Base-by-base conservation (phyloP, 805 yeast genomes). In the Saccharomyces eubayanus region DNA sequence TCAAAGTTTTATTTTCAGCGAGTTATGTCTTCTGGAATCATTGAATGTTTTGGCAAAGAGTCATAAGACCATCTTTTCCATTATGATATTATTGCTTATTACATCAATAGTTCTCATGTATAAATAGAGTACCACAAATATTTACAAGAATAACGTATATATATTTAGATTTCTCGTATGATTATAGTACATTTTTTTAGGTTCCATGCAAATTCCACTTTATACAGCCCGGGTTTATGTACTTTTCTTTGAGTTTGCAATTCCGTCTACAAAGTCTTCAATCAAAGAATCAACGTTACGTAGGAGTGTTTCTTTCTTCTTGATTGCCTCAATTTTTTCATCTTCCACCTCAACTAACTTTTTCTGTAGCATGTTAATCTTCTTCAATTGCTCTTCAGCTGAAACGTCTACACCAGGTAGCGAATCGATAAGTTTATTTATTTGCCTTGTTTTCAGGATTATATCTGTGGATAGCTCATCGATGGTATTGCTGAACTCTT, bases 391-490 rank as follows among this genome's bases (percentile, higher is more conserved):
- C 52, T 81, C 84, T 47, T 77, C 80, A 27, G 87, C 86, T 1
- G 91, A 81, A 0, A 86, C 91, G 8, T 95, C 97, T 2, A 89
- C 88, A 11, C 97, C 98, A 0, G 99, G 99, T 46, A 92, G 73
- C 2, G 96, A 82, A 64, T 88, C 95, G 43, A 92, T 90, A 28
- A 92, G 79, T 62, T 87, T 83, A 43, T 88, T 79, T 14, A 92
- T 87, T 67, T 94, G 98, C 61, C 95, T 79, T 5, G 95, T 81
- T 64, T 91, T 91, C 54, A 89, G 71, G 28, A 91, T 87, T 8
- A 92, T 79, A 65, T 92, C 99, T 0, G 87, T 81, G 1, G 96
- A 80, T 8, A 94, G 75, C 65, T 94, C 98, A 60, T 81, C 82
- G 48, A 83, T 77, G 28, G 84, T 86, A 56, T 75, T 69, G 29